phyloP scores from a whole-genome alignment of 176 grass and related monocot species.

The Microstegium vimineum region DNA sequence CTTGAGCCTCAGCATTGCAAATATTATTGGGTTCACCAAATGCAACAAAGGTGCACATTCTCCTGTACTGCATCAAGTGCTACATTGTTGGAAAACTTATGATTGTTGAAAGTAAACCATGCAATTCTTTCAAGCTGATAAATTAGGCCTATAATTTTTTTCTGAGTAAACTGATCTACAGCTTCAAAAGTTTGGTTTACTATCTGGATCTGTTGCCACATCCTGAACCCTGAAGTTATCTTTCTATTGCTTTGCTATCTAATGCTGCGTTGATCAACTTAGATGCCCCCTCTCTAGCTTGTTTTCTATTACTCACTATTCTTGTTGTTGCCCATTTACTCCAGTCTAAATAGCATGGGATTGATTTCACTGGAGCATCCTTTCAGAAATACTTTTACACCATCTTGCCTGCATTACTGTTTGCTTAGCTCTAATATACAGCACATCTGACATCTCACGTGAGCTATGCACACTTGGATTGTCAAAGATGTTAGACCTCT shows the following conservation, averaged over 20 bases:
- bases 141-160: neutral
- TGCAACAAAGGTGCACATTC: constrained; percentile 56
- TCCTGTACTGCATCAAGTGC: neutral
- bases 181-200: neutral
- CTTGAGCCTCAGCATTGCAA: constrained; percentile 67
- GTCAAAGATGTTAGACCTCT: constrained; percentile 7
- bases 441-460: neutral
- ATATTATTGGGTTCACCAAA: constrained; percentile 86
- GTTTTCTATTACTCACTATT: neutral
- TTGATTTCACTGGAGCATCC: neutral
- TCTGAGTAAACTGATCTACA: neutral
- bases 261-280: neutral
- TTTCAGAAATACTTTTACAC: neutral
- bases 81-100: neutral
- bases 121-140: neutral
- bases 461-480: neutral
- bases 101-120: neutral
- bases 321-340: neutral
- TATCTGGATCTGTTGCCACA: neutral
- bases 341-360: neutral
- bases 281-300: neutral
- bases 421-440: neutral
- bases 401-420: neutral
- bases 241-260: neutral
- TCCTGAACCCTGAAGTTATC: neutral